Conservation (phyloP, 2,329 filamentous ascomycete species). For the Arthroderma sp. region DNA sequence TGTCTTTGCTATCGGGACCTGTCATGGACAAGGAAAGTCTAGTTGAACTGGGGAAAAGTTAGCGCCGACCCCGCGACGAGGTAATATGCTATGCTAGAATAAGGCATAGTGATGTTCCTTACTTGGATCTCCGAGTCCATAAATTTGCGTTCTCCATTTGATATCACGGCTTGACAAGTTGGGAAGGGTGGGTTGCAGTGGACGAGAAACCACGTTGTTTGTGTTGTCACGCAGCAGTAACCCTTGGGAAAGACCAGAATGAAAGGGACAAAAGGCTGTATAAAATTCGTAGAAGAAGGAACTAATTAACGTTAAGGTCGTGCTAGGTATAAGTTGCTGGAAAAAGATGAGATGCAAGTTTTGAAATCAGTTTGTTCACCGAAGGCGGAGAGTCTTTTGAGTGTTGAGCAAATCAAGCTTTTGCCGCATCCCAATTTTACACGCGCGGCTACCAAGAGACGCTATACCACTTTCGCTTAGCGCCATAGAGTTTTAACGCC, state of each 20-base stretch:
- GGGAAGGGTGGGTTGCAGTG: too few relatives aligned
- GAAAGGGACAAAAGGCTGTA: too few relatives aligned
- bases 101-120: neutral
- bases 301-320: too few relatives aligned
- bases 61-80: constrained; percentile 13
- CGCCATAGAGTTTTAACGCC: neutral
- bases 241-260: too few relatives aligned
- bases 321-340: too few relatives aligned
- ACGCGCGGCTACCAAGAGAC: constrained; percentile 2
- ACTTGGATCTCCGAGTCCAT: constrained; percentile 32
- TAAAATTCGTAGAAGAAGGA: too few relatives aligned
- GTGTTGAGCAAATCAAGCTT: constrained; percentile 2
- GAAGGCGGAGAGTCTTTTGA: too few relatives aligned
- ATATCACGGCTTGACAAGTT: neutral
- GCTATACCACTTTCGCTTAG: neutral
- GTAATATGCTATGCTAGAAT: constrained; percentile 4
- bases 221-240: too few relatives aligned
- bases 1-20: constrained; percentile 41
- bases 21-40: constrained; percentile 83
- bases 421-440: constrained; percentile 3
- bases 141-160: constrained; percentile 38
- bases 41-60: constrained; percentile 47
- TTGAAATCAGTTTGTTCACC: too few relatives aligned
- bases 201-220: too few relatives aligned
- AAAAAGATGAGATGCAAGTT: too few relatives aligned